phyloP scores from a whole-genome alignment of 495 filamentous ascomycete genomes.

The Neohortaea acidophila region DNA sequence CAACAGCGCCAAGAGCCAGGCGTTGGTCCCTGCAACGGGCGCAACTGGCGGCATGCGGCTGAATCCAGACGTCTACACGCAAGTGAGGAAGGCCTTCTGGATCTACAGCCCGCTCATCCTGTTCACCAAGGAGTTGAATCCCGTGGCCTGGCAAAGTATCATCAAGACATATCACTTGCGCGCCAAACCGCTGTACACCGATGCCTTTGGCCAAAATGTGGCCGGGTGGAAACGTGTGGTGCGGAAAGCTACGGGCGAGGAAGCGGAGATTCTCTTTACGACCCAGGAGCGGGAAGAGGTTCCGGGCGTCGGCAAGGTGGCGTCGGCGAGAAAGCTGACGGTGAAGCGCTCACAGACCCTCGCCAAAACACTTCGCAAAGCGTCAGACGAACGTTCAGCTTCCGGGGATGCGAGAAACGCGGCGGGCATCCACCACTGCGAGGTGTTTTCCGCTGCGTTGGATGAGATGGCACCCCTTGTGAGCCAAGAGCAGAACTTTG shows the following conservation, averaged over 20 bases:
- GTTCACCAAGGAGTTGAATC: conserved; percentile 70
- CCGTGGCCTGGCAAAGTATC: conserved; percentile 61
- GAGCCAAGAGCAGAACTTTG: conserved; percentile 84
- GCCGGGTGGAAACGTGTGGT: conserved; percentile 70
- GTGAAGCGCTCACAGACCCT: conserved; percentile 72
- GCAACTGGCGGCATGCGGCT: conserved; percentile 28
- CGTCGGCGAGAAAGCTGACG: conserved; percentile 75
- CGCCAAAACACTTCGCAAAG: conserved; percentile 61
- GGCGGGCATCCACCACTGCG: conserved; percentile 55
- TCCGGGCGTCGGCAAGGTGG: conserved; percentile 37
- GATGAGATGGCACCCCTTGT: conserved; percentile 66
- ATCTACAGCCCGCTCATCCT: conserved; percentile 70
- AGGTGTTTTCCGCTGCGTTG: conserved; percentile 67
- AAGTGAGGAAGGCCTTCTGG: conserved; percentile 50
- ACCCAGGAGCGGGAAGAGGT: conserved; percentile 69
- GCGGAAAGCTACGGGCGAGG: conserved; percentile 66
- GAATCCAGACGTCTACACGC: conserved; percentile 36
- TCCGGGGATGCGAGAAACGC: conserved; percentile 48
- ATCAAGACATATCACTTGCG: conserved; percentile 66
- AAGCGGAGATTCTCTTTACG: conserved; percentile 75
- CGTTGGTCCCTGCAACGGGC: conserved; percentile 31
- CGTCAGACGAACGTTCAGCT: conserved; percentile 47
- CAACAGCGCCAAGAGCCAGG: conserved; percentile 40
- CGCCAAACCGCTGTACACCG: conserved; percentile 59
- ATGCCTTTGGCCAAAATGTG: conserved; percentile 66